Evolutionary conservation across 2,329 filamentous ascomycete genomes (phyloP), one percentile per base, ranked within the genome.

Genomic region (Cladosporium sphaerospermum): DNA sequence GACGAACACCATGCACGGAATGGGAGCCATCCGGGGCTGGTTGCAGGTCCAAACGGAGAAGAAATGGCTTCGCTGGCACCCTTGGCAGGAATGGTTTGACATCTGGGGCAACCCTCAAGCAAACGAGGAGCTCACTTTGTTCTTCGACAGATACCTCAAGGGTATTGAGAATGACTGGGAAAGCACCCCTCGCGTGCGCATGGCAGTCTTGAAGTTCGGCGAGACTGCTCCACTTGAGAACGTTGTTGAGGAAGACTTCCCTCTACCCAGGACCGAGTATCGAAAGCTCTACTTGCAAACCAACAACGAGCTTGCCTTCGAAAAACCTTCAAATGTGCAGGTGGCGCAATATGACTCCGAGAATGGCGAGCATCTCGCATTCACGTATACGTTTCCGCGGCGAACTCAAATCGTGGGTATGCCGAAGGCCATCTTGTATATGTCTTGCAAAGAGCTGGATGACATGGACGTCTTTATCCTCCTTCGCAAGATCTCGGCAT

Each of bases 381-480:
- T 77, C 58, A 68, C 59, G 3, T 61, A 71, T 52, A 73, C 62
- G 0, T 77, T 78, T 52, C 14, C 58, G 3, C 58, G 72, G 40
- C 59, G 62, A 1, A 68, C 73, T 0, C 62, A 69, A 4, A 57
- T 79, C 1, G 68, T 75, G 9, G 76, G 75, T 0, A 60, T 74
- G 0, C 67, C 76, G 11, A 78, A 77, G 57, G 73, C 73, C 0
- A 59, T 71, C 0, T 62, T 79, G 0, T 75, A 73, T 62, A 71
- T 61, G 32, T 77, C 62, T 10, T 56, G 50, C 34, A 45, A 39
- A 3, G 55, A 60, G 9, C 23, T 43, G 13, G 54, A 60, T 37
- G 58, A 60, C 51, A 50, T 60, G 46, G 54, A 57, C 42, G 48
- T 59, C n/a, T 56, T 41, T 43, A 33, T 59, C 16, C 14, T 53